Conservation (phyloP, 1,284 basidiomycete species). For the Baeospora myosura region DNA sequence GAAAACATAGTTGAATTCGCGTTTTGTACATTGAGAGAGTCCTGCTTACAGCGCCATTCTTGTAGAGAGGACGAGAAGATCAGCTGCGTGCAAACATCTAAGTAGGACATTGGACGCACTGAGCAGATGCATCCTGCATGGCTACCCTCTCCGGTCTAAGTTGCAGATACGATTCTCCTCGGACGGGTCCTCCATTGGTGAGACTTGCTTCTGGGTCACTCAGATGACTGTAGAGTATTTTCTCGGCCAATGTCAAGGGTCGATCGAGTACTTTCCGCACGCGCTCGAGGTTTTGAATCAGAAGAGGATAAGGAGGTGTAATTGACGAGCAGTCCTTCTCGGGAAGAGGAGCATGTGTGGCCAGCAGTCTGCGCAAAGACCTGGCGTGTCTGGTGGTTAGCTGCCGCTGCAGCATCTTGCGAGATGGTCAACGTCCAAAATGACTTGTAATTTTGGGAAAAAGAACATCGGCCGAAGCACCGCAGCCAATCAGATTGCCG, state of each 20-base stretch:
- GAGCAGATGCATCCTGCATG: slow-evolving; percentile 98
- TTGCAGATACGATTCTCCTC: slow-evolving; percentile 89
- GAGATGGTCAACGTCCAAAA: background rate
- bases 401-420: background rate
- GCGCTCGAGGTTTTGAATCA: slow-evolving; percentile 69
- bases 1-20: slow-evolving; percentile 9
- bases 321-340: slow-evolving; percentile 75
- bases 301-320: slow-evolving; percentile 80
- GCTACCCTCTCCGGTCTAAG: slow-evolving; percentile 90
- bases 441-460: background rate
- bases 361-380: too few species aligned
- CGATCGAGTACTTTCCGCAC: slow-evolving; percentile 69
- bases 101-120: slow-evolving; percentile 69
- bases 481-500: too few species aligned
- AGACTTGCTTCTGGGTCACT: slow-evolving; percentile 73
- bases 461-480: background rate
- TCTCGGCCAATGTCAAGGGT: slow-evolving; percentile 90
- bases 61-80: slow-evolving; percentile 10
- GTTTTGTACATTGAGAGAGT: too few species aligned
- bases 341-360: slow-evolving; percentile 43
- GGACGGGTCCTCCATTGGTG: slow-evolving; percentile 60
- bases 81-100: background rate
- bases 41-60: slow-evolving; percentile 72
- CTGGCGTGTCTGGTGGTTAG: background rate
- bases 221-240: slow-evolving; percentile 95